Conservation (phyloP, 768 basidiomycete genomes). For the Leccinum subgranulosum region DNA sequence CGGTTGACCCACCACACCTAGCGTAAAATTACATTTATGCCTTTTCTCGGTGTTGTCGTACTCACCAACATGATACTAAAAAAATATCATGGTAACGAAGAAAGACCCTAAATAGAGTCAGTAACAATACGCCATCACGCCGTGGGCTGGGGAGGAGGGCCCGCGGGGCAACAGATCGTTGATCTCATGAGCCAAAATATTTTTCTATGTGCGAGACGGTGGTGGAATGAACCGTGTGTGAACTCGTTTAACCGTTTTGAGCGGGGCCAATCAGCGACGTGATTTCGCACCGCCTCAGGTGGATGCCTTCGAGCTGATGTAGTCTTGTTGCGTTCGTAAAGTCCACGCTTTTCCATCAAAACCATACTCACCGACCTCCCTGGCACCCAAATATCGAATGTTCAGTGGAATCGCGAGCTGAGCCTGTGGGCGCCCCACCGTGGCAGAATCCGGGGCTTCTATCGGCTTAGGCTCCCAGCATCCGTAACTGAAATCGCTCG, state of each 20-base stretch:
- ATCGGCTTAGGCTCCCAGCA: constrained; percentile 26
- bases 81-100: background rate
- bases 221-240: background rate
- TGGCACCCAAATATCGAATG: background rate
- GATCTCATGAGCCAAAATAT: background rate
- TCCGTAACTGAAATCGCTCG: constrained; percentile 9
- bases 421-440: constrained; percentile 28
- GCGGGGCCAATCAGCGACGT: constrained; percentile 23
- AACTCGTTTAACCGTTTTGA: background rate
- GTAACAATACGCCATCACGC: background rate
- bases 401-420: constrained; percentile 3
- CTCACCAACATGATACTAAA: background rate
- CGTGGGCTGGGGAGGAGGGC: too few species aligned
- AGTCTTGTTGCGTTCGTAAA: constrained; percentile 8
- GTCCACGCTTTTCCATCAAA: background rate
- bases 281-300: constrained; percentile 30
- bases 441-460: constrained; percentile 33
- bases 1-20: too few species aligned
- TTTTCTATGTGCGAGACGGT: background rate
- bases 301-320: constrained; percentile 16
- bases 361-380: constrained; percentile 4
- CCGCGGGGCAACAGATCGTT: too few species aligned
- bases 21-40: background rate
- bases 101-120: background rate
- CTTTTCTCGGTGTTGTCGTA: background rate